These are phyloP conservation scores for Phlebopus sp. DNA, from an alignment of 1,284 basidiomycete species.

Conservation along the genomic window DNA sequence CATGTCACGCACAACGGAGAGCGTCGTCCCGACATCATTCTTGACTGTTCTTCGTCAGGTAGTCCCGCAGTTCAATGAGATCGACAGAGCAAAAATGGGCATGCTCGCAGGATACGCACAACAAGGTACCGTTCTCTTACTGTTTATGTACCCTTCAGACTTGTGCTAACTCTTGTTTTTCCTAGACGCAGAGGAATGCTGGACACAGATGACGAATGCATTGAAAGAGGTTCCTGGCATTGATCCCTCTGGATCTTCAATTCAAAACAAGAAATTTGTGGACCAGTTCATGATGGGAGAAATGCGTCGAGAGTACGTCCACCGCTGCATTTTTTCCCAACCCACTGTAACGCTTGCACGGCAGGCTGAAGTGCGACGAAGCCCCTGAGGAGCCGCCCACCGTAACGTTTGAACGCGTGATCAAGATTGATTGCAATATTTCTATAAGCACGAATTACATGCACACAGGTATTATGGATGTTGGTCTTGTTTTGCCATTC, in stretches of 20 bases:
- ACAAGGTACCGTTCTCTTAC: constrained; percentile 60
- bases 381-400: constrained; percentile 76
- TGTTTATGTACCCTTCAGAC: not conserved
- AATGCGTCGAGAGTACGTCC: constrained; percentile 76
- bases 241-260: constrained; percentile 37
- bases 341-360: constrained; percentile 7
- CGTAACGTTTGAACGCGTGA: constrained; percentile 66
- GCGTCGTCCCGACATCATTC: constrained; percentile 75
- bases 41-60: constrained; percentile 71
- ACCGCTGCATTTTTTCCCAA: constrained; percentile 2
- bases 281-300: constrained; percentile 85
- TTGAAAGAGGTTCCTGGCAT: constrained; percentile 61
- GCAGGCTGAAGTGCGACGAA: constrained; percentile 76
- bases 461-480: constrained; percentile 83
- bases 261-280: constrained; percentile 58
- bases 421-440: constrained; percentile 96
- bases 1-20: constrained; percentile 77
- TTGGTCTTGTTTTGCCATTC: constrained; percentile 36
- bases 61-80: constrained; percentile 92
- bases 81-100: constrained; percentile 47
- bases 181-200: constrained; percentile 94
- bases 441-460: constrained; percentile 85
- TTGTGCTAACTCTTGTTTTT: constrained; percentile 4
- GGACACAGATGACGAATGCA: constrained; percentile 79
- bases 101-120: constrained; percentile 68